Conservation (phyloP, 1,139 yeast genomes). For the Protomyces arabidopsidicola region DNA sequence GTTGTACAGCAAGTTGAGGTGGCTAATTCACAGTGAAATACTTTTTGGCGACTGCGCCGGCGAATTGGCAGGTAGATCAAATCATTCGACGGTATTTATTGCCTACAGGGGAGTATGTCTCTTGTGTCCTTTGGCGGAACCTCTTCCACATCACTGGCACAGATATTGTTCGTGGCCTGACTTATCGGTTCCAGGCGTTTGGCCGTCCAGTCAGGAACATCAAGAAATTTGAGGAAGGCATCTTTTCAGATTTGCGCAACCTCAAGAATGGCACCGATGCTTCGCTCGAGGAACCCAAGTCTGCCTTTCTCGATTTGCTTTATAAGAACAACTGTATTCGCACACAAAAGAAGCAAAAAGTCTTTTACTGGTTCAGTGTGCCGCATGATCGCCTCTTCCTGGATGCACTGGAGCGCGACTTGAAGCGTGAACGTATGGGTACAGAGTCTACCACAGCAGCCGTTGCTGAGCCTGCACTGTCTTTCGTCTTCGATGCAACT, state of each 20-base stretch:
- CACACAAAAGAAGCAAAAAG: slow-evolving; percentile 95
- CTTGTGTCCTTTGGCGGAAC: slow-evolving; percentile 87
- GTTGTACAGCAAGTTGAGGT: not conserved
- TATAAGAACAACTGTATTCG: slow-evolving; percentile 82
- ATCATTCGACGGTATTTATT: slow-evolving; percentile 79
- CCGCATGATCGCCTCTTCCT: slow-evolving; percentile 90
- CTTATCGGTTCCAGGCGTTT: slow-evolving; percentile 82
- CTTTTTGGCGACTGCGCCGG: slow-evolving; percentile 88
- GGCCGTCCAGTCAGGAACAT: slow-evolving; percentile 80
- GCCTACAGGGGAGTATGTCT: slow-evolving; percentile 82
- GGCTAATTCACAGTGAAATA: slow-evolving; percentile 45
- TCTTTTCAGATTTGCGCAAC: slow-evolving; percentile 82
- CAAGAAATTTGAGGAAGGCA: slow-evolving; percentile 94
- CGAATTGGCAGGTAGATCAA: slow-evolving; percentile 87
- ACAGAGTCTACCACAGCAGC: slow-evolving; percentile 43
- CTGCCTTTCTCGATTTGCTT: slow-evolving; percentile 76
- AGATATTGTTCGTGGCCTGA: slow-evolving; percentile 87
- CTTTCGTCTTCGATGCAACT: slow-evolving; percentile 42
- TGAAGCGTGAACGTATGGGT: slow-evolving; percentile 60
- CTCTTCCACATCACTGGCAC: slow-evolving; percentile 90
- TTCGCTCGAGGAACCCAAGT: slow-evolving; percentile 78
- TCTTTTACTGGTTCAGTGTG: slow-evolving; percentile 93
- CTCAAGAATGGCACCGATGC: slow-evolving; percentile 87
- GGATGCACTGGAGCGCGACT: slow-evolving; percentile 89
- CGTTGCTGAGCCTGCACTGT: slow-evolving; percentile 44